phyloP scores from a whole-genome alignment of 2,329 filamentous ascomycete genomes.

The Cladosporium sp. region DNA sequence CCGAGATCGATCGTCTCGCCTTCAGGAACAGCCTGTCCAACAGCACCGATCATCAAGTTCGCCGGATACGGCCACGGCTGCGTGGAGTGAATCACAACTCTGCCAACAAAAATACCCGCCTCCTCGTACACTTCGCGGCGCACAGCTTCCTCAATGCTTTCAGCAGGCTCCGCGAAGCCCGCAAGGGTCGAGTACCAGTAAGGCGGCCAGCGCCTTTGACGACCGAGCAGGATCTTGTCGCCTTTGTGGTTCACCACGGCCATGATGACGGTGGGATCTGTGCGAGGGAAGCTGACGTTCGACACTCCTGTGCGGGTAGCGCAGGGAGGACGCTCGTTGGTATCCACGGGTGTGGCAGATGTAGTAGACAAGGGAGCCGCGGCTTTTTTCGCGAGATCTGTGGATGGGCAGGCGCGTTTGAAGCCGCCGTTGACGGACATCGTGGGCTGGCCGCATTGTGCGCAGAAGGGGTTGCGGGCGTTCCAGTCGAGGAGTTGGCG shows the following conservation, averaged over 20 bases:
- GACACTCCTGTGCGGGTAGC: conserved; percentile 81
- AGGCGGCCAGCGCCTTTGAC: conserved; percentile 79
- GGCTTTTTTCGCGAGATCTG: conserved; percentile 54
- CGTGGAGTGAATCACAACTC: conserved; percentile 54
- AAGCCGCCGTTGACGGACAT: conserved; percentile 77
- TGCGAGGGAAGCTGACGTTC: conserved; percentile 89
- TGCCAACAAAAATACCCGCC: conserved; percentile 49
- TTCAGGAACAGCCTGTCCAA: conserved; percentile 76
- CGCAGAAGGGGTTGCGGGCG: conserved; percentile 86
- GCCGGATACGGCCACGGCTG: conserved; percentile 59
- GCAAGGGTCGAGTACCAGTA: conserved; percentile 86
- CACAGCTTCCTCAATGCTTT: conserved; percentile 55
- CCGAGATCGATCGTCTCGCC: conserved; percentile 81
- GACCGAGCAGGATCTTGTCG: conserved; percentile 76
- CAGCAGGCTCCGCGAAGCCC: conserved; percentile 55
- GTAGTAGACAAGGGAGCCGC: conserved; percentile 35
- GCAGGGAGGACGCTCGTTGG: conserved; percentile 67
- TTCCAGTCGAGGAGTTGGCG: conserved; percentile 94
- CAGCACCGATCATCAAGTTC: conserved; percentile 63
- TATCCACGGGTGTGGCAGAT: conserved; percentile 34
- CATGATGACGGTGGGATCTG: conserved; percentile 93
- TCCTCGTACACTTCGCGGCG: conserved; percentile 56
- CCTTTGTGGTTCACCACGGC: conserved; percentile 83
- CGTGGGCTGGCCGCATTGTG: conserved; percentile 80
- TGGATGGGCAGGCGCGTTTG: conserved; percentile 76